Base-by-base conservation (phyloP, 768 basidiomycete species). In the Leccinum longicurvipes region DNA sequence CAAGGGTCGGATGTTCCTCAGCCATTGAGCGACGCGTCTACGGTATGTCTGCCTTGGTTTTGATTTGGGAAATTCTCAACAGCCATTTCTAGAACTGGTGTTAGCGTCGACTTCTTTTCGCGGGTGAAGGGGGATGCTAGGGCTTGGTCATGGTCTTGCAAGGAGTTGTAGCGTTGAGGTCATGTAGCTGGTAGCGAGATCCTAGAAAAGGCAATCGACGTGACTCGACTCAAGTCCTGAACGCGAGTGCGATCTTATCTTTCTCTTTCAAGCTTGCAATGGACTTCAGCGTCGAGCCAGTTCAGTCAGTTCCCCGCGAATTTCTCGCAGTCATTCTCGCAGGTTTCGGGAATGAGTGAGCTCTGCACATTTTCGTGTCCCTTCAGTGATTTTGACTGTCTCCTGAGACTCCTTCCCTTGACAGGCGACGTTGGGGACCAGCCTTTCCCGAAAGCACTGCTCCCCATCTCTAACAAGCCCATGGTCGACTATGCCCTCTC, bases 291-390 rank as follows among this genome's bases (percentile, higher is more conserved):
- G 77, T 80, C 53, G 77, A 81, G 60, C 75, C 78, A 58, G 69
- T 76, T 24, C 81, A 80, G 47, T 74, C 77, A 25, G 76, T 82
- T 23, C 78, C 80, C 31, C 81, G 80, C 28, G 95, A 97, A 70
- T 97, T 97, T 68, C 82, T 90, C 50, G 95, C 91, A 0, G 84
- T 98, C 19, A 76, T 97, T 25, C 79, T 97, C 12, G 89, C 92
- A 27, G 95, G 95, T 31, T 93, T 93, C 74, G 95, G 95, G n/a
- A 86, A 89, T 64, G 87, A 88, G 94, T 91, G 72, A 71, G 85
- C 67, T 47, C 19, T 49, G 15, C 31, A 36, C 27, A 31, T 19
- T 23, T 4, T 28, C 19, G 1, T 32, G 14, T 36, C 5, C n/a
- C 24, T 0, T n/a, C 28, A 7, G 19, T 32, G 11, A 14, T 24